Evolutionary conservation across 2,329 filamentous ascomycete genomes (phyloP), one percentile per base, ranked within the genome.

Genomic region (Monosporascus ibericus): DNA sequence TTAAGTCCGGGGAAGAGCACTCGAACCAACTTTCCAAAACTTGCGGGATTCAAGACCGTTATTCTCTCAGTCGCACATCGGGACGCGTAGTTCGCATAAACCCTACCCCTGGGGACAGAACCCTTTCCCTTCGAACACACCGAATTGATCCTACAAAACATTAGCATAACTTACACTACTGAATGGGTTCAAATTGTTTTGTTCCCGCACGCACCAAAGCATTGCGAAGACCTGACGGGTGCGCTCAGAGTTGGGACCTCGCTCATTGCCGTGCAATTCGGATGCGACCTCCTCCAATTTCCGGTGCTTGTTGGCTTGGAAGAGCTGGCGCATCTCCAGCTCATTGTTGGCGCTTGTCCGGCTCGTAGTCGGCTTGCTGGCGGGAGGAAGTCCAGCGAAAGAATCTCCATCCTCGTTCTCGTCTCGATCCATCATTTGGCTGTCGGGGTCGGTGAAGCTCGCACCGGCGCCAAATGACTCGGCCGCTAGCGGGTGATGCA

Each of bases 1-100:
- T 95, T 92, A 22, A 99, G 86, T 42, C 92, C 92, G 0, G 94
- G 92, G 63, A 97, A 99, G 49, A 99, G 87, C 39, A 99, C 92
- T 34, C 94, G 85, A 36, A 99, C 94, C 44, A 99, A 82, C 71
- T 99, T 99, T 52, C 94, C 94, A 71, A 99, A 99, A 27, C 92
- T 97, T 9, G 94, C 94, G 42, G 94, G 94, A 65, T 99, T 99
- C 52, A 99, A 74, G 9, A 96, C 92, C 1, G 94, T 95, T 39
- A 97, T 95, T 65, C 92, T 85, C 67, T 97, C 92, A 5, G 87
- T 95, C 44, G 90, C 92, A 70, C 94, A 99, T 57, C 90, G 85
- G 25, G 89, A 91, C 47, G 92, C 94, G 69, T 99, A 99, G 68
- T 92, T 92, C 55, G 92, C 90, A 70, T 97, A 99, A 2, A 99